Base-by-base conservation (phyloP, 2,329 filamentous ascomycete species). In the Ascochyta pisi region DNA sequence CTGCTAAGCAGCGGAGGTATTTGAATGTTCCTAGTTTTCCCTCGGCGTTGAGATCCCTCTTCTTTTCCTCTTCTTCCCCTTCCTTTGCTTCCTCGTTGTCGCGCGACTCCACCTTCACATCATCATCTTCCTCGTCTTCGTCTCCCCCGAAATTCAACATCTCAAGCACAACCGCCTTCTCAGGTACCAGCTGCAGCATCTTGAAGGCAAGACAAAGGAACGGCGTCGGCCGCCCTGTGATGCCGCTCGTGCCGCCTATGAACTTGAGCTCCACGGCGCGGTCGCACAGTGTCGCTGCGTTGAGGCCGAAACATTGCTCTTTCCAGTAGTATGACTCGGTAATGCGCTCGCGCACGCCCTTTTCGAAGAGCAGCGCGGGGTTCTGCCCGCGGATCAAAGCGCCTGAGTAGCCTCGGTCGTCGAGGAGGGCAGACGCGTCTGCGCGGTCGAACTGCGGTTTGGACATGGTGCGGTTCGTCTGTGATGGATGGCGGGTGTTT, bases 301-400 rank as follows among this genome's bases (percentile, higher is more conserved):
- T 99, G 63, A 99, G 83, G 38, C 90, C 95, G 78, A 98, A 99
- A 76, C 95, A 97, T 79, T 97, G 93, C 78, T 98, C 95, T 77
- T 97, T 97, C 90, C 92, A 99, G 81, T 96, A 99, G 79, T 96
- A 96, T 49, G 88, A 91, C 72, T 96, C 92, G 65, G 93, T 87
- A 76, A 99, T 97, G 73, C 95, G 92, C 78, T 99, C 95, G 72
- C 91, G 90, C 63, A 97, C 92, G 37, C 92, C 90, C 76, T 96
- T 96, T 77, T 98, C 94, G 84, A 98, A 90, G 57, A 98, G 90
- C 4, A 90, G 93, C n/a, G 92, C 91, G 0, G 94, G 94, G 79
- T 97, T 97, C 70, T 96, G 89, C 58, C 92, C 92, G 74, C 94
- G 92, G 61, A 95, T 88, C 22, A 96, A 85, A 33, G 87, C 78